Evolutionary conservation across 495 filamentous ascomycete genomes (phyloP).

Genomic region (Podospora pseudocomata): DNA sequence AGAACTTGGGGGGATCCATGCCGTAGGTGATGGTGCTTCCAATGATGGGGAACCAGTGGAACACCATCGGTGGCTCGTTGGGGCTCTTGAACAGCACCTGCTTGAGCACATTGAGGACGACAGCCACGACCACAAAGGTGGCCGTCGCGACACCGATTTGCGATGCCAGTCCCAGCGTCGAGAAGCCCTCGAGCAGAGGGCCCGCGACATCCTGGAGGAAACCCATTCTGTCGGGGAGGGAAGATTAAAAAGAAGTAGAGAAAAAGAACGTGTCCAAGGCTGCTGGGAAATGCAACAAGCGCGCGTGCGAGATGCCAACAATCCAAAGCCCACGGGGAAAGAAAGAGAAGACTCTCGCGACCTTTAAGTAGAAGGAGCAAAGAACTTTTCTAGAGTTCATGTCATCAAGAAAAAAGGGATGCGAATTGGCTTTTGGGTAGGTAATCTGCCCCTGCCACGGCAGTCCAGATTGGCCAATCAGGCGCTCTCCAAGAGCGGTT

Average conservation of each 20-base stretch:
- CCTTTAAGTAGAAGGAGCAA: constrained; percentile 2
- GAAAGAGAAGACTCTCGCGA: constrained; percentile 4
- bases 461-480: constrained; percentile 23
- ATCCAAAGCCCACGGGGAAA: not conserved
- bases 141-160: constrained; percentile 46
- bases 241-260: constrained; percentile 1
- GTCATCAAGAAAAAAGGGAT: constrained; percentile 5
- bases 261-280: constrained; percentile 4
- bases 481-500: not conserved
- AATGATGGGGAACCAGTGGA: constrained; percentile 77
- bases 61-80: constrained; percentile 75
- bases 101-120: constrained; percentile 62
- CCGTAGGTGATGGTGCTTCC: constrained; percentile 78
- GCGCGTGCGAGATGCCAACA: not conserved
- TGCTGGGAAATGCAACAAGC: not conserved
- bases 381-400: not conserved
- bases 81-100: constrained; percentile 69
- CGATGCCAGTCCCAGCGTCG: constrained; percentile 39
- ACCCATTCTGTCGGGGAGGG: constrained; percentile 42
- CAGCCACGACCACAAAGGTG: constrained; percentile 48
- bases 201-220: constrained; percentile 46
- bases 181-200: constrained; percentile 43
- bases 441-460: not conserved
- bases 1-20: constrained; percentile 79
- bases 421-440: not conserved